These are phyloP conservation scores for Boletus rufocinnamomeus DNA, from an alignment of 768 basidiomycete genomes.

Conservation along the genomic window DNA sequence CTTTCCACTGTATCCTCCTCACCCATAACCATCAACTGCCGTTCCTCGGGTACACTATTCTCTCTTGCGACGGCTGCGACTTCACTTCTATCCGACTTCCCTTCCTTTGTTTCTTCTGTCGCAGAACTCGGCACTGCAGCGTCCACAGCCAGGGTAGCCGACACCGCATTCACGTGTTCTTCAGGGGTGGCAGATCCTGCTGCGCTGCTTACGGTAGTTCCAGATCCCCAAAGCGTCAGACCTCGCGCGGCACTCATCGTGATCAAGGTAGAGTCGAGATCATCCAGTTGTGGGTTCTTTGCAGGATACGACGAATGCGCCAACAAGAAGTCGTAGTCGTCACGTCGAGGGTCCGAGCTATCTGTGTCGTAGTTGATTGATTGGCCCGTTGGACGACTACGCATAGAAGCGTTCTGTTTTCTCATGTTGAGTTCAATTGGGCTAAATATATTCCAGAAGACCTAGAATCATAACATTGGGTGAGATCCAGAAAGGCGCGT, in stretches of 20 bases:
- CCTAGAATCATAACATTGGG: constrained; percentile 33
- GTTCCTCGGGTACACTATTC: background rate
- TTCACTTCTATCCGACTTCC: background rate
- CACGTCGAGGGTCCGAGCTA: constrained; percentile 28
- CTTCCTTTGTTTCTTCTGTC: background rate
- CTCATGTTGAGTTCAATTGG: constrained; percentile 38
- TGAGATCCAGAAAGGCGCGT: constrained; percentile 3
- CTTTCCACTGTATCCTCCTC: constrained; percentile 28
- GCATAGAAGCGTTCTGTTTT: constrained; percentile 47
- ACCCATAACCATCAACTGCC: background rate
- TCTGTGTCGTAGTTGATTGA: constrained; percentile 14
- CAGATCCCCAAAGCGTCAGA: constrained; percentile 48
- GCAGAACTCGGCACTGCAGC: background rate
- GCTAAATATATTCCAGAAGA: constrained; percentile 46
- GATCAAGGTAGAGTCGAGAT: constrained; percentile 50
- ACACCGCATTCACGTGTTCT: background rate
- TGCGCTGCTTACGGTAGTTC: background rate
- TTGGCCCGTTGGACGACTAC: constrained; percentile 30
- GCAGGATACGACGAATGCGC: constrained; percentile 44
- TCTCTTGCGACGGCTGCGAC: background rate
- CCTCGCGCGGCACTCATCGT: constrained; percentile 50
- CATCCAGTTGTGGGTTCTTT: constrained; percentile 42
- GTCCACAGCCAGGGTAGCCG: background rate
- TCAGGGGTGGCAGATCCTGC: constrained; percentile 1
- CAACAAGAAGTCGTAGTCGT: constrained; percentile 56